Conservation (phyloP, 306 rosid species). For the Sechiopsis laciniata region DNA sequence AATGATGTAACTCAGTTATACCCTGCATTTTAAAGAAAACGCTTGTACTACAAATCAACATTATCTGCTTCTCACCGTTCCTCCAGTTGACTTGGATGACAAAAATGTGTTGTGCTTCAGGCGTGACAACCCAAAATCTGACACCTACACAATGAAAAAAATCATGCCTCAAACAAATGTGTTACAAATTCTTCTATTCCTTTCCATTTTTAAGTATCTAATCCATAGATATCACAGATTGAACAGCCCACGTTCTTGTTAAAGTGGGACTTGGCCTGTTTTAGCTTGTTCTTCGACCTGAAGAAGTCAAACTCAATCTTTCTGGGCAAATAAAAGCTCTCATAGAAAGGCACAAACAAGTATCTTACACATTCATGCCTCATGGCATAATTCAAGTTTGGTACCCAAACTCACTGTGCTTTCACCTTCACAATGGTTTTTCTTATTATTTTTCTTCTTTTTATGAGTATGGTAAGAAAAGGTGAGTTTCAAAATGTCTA, state of each 20-base stretch:
- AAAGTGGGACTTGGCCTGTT: background rate
- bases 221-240: background rate
- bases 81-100: constrained; percentile 98
- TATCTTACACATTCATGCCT: background rate
- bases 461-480: background rate
- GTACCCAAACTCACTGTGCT: background rate
- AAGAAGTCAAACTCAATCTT: background rate
- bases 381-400: background rate
- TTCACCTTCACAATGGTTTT: background rate
- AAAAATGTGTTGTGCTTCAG: constrained; percentile 94
- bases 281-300: background rate
- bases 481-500: background rate
- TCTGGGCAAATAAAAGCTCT: background rate
- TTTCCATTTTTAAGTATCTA: background rate
- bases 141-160: constrained; percentile 46
- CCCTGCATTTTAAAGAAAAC: constrained; percentile 4
- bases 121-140: constrained; percentile 98
- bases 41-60: background rate
- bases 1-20: background rate
- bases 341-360: background rate
- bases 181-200: background rate
- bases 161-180: background rate
- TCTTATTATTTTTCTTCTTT: background rate
- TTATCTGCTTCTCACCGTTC: constrained; percentile 74
- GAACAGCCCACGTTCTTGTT: constrained; percentile 1